Evolutionary conservation across 257 asterid species (phyloP).

Genomic region (Euphrasia confusa): DNA sequence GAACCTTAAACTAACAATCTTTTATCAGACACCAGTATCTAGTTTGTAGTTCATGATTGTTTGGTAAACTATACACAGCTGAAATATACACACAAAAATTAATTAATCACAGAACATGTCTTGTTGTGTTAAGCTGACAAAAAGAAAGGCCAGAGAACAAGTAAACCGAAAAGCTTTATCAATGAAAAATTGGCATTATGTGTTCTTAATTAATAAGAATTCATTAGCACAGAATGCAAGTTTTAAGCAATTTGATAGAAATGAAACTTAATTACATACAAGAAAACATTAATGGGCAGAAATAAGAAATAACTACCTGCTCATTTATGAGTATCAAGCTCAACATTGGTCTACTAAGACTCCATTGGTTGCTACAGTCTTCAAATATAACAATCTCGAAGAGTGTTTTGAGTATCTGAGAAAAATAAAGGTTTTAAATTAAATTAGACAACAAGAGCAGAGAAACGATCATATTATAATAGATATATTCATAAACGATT

Average conservation of each 20-base stretch:
- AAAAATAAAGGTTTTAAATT: slow-evolving; percentile 19
- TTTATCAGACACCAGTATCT: slow-evolving; percentile 9
- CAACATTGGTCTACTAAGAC: slow-evolving; percentile 95
- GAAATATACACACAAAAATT: not conserved
- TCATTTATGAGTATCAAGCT: slow-evolving; percentile 86
- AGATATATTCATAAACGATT: slow-evolving; percentile 18
- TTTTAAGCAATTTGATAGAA: not conserved
- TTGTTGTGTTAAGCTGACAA: not conserved
- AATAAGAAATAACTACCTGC: slow-evolving; percentile 48
- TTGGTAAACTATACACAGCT: too few species aligned
- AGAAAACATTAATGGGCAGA: slow-evolving; percentile 13
- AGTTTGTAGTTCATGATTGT: not conserved
- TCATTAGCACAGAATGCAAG: not conserved
- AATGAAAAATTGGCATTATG: too few species aligned
- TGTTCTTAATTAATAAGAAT: too few species aligned
- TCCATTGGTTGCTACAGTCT: slow-evolving; percentile 95
- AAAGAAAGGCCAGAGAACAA: slow-evolving; percentile 13
- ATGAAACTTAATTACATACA: not conserved
- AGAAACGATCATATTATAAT: slow-evolving; percentile 8
- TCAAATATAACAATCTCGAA: slow-evolving; percentile 93
- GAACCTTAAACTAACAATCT: slow-evolving; percentile 1
- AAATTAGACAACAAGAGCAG: slow-evolving; percentile 21
- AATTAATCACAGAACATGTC: too few species aligned
- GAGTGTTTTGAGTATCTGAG: slow-evolving; percentile 82
- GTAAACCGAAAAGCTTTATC: not conserved